Conservation (phyloP, 768 basidiomycete genomes). For the Tricholoma furcatifolium region DNA sequence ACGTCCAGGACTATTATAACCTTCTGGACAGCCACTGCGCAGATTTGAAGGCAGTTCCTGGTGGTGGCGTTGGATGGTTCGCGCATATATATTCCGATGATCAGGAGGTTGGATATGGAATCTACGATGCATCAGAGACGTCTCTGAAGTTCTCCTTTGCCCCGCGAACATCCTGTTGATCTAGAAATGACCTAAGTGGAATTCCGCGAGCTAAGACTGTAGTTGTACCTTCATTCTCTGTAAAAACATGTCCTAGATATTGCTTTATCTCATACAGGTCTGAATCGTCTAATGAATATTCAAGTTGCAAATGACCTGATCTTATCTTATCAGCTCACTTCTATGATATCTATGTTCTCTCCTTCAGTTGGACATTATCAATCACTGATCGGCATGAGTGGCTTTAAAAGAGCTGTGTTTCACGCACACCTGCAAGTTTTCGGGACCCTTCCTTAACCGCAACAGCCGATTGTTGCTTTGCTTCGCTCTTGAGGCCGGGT, state of each 20-base stretch:
- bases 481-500: too few species aligned
- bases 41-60: slow-evolving; percentile 55
- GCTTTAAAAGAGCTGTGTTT: too few species aligned
- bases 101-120: slow-evolving; percentile 68
- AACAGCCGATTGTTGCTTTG: too few species aligned
- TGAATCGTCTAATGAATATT: too few species aligned
- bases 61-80: slow-evolving; percentile 78
- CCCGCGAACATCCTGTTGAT: slow-evolving; percentile 14
- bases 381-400: too few species aligned
- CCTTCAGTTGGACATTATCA: too few species aligned
- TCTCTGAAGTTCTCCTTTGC: slow-evolving; percentile 11
- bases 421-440: too few species aligned
- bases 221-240: background rate
- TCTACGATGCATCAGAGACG: slow-evolving; percentile 48
- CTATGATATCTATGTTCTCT: too few species aligned
- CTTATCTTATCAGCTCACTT: too few species aligned
- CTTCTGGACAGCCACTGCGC: slow-evolving; percentile 64
- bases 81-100: slow-evolving; percentile 77
- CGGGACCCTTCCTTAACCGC: too few species aligned
- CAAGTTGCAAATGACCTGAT: too few species aligned
- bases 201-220: background rate
- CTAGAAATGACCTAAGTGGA: background rate
- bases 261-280: background rate
- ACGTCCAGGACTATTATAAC: slow-evolving; percentile 54
- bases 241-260: background rate